A percentile compares a stretch with the other conserved stretches of the same genome.
These are phyloP conservation scores for Vigna nakashimae DNA, from an alignment of 306 rosid species.

Conservation along the genomic window DNA sequence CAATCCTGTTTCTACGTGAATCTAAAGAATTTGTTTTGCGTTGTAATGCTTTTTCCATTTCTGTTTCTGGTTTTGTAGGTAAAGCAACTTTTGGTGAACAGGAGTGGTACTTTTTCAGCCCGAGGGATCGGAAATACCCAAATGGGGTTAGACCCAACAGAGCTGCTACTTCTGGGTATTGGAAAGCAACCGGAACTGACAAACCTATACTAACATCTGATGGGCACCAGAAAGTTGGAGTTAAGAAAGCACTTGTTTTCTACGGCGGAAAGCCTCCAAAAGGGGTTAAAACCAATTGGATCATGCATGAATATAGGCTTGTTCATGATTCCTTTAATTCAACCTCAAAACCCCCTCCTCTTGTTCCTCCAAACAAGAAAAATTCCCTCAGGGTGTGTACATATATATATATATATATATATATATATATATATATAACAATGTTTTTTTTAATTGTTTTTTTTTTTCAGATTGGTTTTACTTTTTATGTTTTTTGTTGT, in stretches of 20 bases:
- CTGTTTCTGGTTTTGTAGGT: constrained; percentile 19
- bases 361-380: constrained; percentile 51
- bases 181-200: constrained; percentile 61
- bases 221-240: constrained; percentile 49
- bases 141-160: constrained; percentile 59
- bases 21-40: not conserved
- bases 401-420: not conserved
- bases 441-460: not conserved
- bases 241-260: constrained; percentile 54
- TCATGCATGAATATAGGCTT: constrained; percentile 57
- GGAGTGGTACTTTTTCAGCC: constrained; percentile 59
- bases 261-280: constrained; percentile 58
- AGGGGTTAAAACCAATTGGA: constrained; percentile 60
- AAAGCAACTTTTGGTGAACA: constrained; percentile 55
- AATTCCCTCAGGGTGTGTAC: constrained; percentile 70
- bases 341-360: constrained; percentile 43
- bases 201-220: constrained; percentile 48
- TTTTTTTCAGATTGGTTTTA: too few species aligned
- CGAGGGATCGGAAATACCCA: constrained; percentile 57
- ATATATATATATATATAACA: not conserved
- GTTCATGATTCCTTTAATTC: constrained; percentile 18
- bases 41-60: not conserved
- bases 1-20: not conserved
- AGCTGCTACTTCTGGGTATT: constrained; percentile 56
- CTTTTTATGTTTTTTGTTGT: not conserved